phyloP scores from a whole-genome alignment of 2,329 filamentous ascomycete genomes.

The Nigrospora sphaerica region DNA sequence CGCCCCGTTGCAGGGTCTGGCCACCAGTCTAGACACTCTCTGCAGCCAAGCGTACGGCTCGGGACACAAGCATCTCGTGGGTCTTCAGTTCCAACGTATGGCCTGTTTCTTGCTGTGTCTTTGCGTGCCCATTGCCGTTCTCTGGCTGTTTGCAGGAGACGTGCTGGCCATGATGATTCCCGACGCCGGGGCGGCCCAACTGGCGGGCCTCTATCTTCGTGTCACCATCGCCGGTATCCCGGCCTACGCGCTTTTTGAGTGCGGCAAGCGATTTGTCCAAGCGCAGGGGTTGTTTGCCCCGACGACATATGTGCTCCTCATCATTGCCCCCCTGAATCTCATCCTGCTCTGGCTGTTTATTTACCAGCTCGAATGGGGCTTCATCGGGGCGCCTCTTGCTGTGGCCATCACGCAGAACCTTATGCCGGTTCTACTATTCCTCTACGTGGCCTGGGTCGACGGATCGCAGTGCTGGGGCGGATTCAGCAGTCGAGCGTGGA shows the following conservation, averaged over 20 bases:
- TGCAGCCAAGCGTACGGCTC: slow-evolving; percentile 93
- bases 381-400: slow-evolving; percentile 71
- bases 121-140: slow-evolving; percentile 60
- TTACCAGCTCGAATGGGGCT: slow-evolving; percentile 62
- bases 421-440: slow-evolving; percentile 63
- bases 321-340: slow-evolving; percentile 71
- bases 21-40: slow-evolving; percentile 85
- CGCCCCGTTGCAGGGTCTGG: slow-evolving; percentile 74
- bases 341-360: slow-evolving; percentile 75
- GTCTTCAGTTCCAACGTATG: slow-evolving; percentile 76
- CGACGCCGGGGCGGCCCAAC: slow-evolving; percentile 59
- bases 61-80: slow-evolving; percentile 82
- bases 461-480: slow-evolving; percentile 77
- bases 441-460: slow-evolving; percentile 66
- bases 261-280: slow-evolving; percentile 72
- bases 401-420: slow-evolving; percentile 69
- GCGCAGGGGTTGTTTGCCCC: slow-evolving; percentile 78
- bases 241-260: slow-evolving; percentile 70
- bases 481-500: slow-evolving; percentile 60
- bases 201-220: slow-evolving; percentile 69
- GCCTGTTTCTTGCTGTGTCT: slow-evolving; percentile 66
- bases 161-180: slow-evolving; percentile 63
- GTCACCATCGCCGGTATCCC: slow-evolving; percentile 65
- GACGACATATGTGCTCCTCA: slow-evolving; percentile 67
- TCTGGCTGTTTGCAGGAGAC: slow-evolving; percentile 62